A percentile compares a stretch with the other conserved stretches of the same genome.
phyloP scores from a whole-genome alignment of 306 rosid species.

The Sophora flavescens region DNA sequence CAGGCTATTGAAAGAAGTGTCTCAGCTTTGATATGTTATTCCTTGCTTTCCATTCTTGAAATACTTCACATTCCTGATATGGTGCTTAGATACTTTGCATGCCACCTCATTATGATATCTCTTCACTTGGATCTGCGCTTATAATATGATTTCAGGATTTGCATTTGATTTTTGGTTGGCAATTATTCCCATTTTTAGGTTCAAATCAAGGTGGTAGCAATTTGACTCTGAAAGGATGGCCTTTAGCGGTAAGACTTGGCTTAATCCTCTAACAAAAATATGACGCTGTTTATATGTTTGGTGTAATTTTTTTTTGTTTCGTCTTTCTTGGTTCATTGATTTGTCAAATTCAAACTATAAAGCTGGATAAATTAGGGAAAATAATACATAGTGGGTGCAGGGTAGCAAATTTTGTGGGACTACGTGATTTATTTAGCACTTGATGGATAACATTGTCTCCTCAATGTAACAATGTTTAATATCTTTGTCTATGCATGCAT shows the following conservation, averaged over 20 bases:
- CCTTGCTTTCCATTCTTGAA: conserved; percentile 8
- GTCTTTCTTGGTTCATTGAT: conserved; percentile 33
- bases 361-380: not conserved
- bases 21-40: not conserved
- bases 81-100: conserved; percentile 2
- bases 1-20: not conserved
- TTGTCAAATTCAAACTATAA: not conserved
- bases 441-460: conserved; percentile 7
- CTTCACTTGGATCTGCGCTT: conserved; percentile 16
- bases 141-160: conserved; percentile 18
- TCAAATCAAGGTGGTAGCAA: conserved; percentile 64
- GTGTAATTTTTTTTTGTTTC: not conserved
- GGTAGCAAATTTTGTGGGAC: conserved; percentile 8
- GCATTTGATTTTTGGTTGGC: conserved; percentile 30
- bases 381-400: not conserved
- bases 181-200: conserved; percentile 54
- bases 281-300: conserved; percentile 15
- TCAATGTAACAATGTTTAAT: not conserved
- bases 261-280: conserved; percentile 7
- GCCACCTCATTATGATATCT: conserved; percentile 7
- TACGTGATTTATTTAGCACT: not conserved
- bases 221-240: conserved; percentile 79
- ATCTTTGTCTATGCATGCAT: not conserved
- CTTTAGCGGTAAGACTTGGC: conserved; percentile 65
- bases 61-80: conserved; percentile 19